phyloP scores from a whole-genome alignment of 352 stramenopile species.

The Globisporangium paroecandrum region DNA sequence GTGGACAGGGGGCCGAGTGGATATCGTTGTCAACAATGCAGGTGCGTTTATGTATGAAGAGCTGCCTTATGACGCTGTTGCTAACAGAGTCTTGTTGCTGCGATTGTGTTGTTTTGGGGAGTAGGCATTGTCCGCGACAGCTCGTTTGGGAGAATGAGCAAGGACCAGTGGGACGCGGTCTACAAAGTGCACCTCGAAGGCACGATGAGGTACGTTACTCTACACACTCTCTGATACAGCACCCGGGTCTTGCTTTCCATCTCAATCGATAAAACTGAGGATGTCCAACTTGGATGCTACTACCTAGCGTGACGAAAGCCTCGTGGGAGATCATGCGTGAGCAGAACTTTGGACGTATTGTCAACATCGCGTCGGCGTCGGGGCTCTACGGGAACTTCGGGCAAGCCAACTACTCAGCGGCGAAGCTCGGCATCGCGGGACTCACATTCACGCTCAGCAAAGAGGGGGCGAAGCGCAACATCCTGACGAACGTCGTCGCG shows the following conservation, averaged over 20 bases:
- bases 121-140: conserved; percentile 85
- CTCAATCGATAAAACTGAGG: too few species aligned
- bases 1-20: conserved; percentile 68
- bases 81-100: not conserved
- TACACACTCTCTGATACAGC: not conserved
- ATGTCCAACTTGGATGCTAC: not conserved
- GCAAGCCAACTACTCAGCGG: conserved; percentile 85
- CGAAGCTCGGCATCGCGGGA: conserved; percentile 91
- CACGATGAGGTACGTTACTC: conserved; percentile 51
- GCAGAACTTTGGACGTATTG: conserved; percentile 81
- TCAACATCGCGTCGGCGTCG: conserved; percentile 79
- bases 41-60: conserved; percentile 33
- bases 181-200: conserved; percentile 83
- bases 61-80: not conserved
- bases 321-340: conserved; percentile 76
- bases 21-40: conserved; percentile 94
- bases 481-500: conserved; percentile 79
- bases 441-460: conserved; percentile 89
- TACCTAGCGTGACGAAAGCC: conserved; percentile 61
- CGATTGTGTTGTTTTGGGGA: not conserved
- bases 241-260: not conserved
- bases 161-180: conserved; percentile 81
- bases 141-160: conserved; percentile 83
- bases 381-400: conserved; percentile 89
- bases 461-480: conserved; percentile 73